These are phyloP conservation scores for Neodidymelliopsis sp. DNA, from an alignment of 2,329 filamentous ascomycete species.

Conservation along the genomic window DNA sequence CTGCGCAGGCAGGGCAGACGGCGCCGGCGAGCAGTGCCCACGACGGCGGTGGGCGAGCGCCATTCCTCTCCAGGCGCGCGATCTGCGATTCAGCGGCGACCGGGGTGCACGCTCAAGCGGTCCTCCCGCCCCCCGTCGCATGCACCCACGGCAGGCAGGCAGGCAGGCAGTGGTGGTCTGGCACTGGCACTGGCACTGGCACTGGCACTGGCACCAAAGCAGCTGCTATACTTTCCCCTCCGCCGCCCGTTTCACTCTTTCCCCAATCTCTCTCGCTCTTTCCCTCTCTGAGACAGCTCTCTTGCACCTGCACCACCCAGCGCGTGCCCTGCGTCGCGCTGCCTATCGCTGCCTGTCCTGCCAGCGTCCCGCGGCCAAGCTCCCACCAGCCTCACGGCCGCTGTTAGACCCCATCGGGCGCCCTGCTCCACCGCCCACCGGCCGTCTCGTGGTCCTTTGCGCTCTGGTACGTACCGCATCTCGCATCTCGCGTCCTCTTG, in stretches of 20 bases:
- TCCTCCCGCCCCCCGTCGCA: conserved; percentile 16
- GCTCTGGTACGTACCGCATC: conserved; percentile 34
- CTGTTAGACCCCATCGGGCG: conserved; percentile 12
- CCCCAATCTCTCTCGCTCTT: conserved; percentile 51
- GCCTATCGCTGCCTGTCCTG: conserved; percentile 26
- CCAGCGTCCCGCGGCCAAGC: conserved; percentile 31
- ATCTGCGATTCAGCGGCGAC: conserved; percentile 20
- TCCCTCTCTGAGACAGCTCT: conserved; percentile 51
- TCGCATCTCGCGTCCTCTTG: no score
- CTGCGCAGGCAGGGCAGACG: not conserved
- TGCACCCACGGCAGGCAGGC: conserved; percentile 21
- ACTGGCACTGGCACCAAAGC: conserved; percentile 25
- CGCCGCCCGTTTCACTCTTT: conserved; percentile 49
- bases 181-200: conserved; percentile 8
- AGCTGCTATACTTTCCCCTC: conserved; percentile 42
- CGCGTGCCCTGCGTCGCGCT: conserved; percentile 29
- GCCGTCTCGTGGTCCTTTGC: no score
- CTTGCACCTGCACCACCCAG: conserved; percentile 42
- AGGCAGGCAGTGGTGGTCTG: conserved; percentile 26
- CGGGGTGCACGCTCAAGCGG: conserved; percentile 19
- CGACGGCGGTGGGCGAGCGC: no score
- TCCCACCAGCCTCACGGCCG: conserved; percentile 24
- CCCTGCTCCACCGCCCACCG: conserved; percentile 13
- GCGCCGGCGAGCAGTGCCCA: no score
- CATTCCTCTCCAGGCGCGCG: conserved; percentile 13